These are phyloP conservation scores for Fomitopsis pulvina DNA, from an alignment of 768 basidiomycete genomes.

Conservation along the genomic window DNA sequence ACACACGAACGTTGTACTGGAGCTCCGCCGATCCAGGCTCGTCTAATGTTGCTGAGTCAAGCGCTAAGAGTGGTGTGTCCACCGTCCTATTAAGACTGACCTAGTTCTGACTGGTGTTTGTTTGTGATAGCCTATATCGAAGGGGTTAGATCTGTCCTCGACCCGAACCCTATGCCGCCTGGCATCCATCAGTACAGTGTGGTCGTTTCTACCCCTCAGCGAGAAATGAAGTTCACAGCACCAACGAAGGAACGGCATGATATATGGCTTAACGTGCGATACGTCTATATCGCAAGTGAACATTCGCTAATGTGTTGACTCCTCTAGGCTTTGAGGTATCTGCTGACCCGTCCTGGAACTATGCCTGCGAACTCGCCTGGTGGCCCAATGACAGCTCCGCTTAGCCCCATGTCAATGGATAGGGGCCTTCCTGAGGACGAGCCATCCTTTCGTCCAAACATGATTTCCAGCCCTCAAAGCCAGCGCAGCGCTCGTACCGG, in stretches of 20 bases:
- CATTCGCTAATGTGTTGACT: slow-evolving; percentile 10
- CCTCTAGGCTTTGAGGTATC: slow-evolving; percentile 80
- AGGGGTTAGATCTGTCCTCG: slow-evolving; percentile 84
- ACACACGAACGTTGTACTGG: slow-evolving; percentile 98
- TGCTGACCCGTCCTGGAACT: slow-evolving; percentile 65
- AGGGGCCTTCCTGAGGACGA: slow-evolving; percentile 35
- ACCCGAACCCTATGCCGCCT: slow-evolving; percentile 93
- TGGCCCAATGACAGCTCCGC: slow-evolving; percentile 13
- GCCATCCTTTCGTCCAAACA: slow-evolving; percentile 41
- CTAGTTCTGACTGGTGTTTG: neutral
- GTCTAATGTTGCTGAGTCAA: slow-evolving; percentile 81
- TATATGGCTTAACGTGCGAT: slow-evolving; percentile 86
- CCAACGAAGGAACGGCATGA: slow-evolving; percentile 94
- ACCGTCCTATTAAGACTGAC: slow-evolving; percentile 3
- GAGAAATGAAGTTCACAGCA: slow-evolving; percentile 99
- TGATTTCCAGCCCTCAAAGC: slow-evolving; percentile 62
- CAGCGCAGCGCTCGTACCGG: slow-evolving; percentile 62
- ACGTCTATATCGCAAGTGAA: slow-evolving; percentile 4
- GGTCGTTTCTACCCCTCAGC: slow-evolving; percentile 83
- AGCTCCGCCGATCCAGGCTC: slow-evolving; percentile 91
- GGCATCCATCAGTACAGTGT: slow-evolving; percentile 92
- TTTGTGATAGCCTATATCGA: slow-evolving; percentile 77
- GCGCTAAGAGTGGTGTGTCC: slow-evolving; percentile 90
- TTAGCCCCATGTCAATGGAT: slow-evolving; percentile 24
- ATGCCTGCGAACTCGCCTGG: slow-evolving; percentile 19